phyloP scores from a whole-genome alignment of 208 protist genomes.

The Trichomonas gallinae region DNA sequence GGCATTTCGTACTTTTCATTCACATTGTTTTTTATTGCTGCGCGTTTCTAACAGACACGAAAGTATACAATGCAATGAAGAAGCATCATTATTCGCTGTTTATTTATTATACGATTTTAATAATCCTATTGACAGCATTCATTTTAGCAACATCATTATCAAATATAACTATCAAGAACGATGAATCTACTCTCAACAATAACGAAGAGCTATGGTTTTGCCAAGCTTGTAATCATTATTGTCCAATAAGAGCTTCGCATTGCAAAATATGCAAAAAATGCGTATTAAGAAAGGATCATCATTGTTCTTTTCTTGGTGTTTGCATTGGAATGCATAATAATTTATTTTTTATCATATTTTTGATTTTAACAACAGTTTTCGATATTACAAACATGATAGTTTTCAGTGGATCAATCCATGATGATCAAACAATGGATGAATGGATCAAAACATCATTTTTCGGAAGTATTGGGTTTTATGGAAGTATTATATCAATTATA shows the following conservation, averaged over 20 bases:
- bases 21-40: neutral
- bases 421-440: neutral
- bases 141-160: neutral
- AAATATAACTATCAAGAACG: neutral
- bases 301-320: neutral
- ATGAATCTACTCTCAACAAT: neutral
- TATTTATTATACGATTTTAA: neutral
- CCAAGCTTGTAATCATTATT: neutral
- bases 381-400: neutral
- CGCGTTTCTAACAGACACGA: neutral
- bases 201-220: neutral
- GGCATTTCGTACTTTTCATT: neutral
- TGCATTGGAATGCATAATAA: slow-evolving; percentile 14
- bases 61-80: neutral
- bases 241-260: neutral
- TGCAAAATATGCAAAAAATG: neutral
- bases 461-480: neutral
- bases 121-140: neutral
- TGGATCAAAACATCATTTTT: neutral
- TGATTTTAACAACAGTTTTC: neutral
- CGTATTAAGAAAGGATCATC: slow-evolving; percentile 14
- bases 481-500: neutral
- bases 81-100: neutral
- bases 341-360: neutral
- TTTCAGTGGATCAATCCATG: neutral